Evolutionary conservation across 108 stramenopile genomes (phyloP), one percentile per base, ranked within the genome.

Genomic region (Fragilaria radians): DNA sequence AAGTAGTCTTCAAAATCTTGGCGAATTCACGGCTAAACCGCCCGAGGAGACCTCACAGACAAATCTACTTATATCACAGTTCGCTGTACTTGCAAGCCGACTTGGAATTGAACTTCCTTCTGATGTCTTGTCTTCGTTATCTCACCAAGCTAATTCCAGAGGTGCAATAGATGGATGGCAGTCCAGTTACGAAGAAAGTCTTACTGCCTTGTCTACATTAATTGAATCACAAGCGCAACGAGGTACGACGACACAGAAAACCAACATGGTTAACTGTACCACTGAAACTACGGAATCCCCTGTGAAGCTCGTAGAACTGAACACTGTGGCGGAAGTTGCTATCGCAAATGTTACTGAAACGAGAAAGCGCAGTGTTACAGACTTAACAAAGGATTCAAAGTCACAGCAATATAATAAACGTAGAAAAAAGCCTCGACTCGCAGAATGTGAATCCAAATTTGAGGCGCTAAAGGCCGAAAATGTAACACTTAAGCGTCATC

Each of bases 391-490:
- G 5, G 59, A 60, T 21, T 54, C 24, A 24, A 70, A 76, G 48
- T 62, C 61, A 11, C 28, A 21, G 22, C 21, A 32, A 1, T 70
- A 77, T 58, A 57, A 55, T 31, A 78, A 78, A 53, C 70, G 81
- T 9, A 66, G 74, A 27, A 80, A 78, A 55, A 80, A 79, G 48
- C 79, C 79, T n/a, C 61, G 68, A 23, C 34, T 78, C 53, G 45
- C 50, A 33, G 83, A 84, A 42, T 79, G 78, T 51, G 83, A 84
- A 65, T 51, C 59, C 22, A 66, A 62, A 42, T 32, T 84, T 48
- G 71, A 70, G 24, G 54, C 49, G 19, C 67, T 86, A 24, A 67
- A 78, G 62, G 77, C 70, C 19, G 85, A 86, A 63, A 86, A 86
- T 59, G 79, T 72, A 45, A 63, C 62, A 34, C 68, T 86, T 7